Conservation (phyloP, 2,329 filamentous ascomycete species). For the Tothia fuscella region DNA sequence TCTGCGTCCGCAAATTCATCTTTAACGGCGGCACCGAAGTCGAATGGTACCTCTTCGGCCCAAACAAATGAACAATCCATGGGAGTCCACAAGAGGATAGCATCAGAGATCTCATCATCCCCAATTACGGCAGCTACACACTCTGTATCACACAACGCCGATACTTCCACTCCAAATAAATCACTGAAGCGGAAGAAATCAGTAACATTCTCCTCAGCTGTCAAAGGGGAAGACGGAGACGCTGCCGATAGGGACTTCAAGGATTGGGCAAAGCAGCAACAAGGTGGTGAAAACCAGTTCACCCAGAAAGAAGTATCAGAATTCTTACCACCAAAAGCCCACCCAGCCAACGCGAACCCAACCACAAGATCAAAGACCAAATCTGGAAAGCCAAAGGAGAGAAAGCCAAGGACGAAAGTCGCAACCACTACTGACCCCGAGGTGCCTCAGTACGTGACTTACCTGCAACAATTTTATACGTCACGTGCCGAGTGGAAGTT, state of each 20-base stretch:
- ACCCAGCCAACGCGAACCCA: slow-evolving; percentile 15
- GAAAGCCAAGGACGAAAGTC: slow-evolving; percentile 8
- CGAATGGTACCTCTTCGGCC: neutral
- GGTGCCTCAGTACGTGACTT: slow-evolving; percentile 47
- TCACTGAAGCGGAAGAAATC: slow-evolving; percentile 36
- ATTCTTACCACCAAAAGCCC: slow-evolving; percentile 17
- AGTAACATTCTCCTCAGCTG: slow-evolving; percentile 53
- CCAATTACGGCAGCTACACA: neutral
- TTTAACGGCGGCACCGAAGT: neutral
- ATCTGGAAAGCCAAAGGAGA: neutral
- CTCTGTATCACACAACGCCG: slow-evolving; percentile 5
- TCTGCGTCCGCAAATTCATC: neutral
- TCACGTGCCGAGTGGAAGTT: slow-evolving; percentile 76
- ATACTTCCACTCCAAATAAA: slow-evolving; percentile 1
- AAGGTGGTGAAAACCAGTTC: slow-evolving; percentile 8
- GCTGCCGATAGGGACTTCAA: slow-evolving; percentile 41
- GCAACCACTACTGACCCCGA: slow-evolving; percentile 17
- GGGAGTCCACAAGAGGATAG: slow-evolving; percentile 5
- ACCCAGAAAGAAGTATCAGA: slow-evolving; percentile 14
- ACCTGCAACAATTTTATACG: slow-evolving; percentile 64
- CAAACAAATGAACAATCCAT: neutral
- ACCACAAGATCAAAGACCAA: neutral
- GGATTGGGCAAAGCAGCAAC: slow-evolving; percentile 20
- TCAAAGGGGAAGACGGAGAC: slow-evolving; percentile 46
- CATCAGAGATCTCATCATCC: neutral